These are phyloP conservation scores for Aureobasidium sp. DNA, from an alignment of 2,329 filamentous ascomycete species.

Conservation along the genomic window DNA sequence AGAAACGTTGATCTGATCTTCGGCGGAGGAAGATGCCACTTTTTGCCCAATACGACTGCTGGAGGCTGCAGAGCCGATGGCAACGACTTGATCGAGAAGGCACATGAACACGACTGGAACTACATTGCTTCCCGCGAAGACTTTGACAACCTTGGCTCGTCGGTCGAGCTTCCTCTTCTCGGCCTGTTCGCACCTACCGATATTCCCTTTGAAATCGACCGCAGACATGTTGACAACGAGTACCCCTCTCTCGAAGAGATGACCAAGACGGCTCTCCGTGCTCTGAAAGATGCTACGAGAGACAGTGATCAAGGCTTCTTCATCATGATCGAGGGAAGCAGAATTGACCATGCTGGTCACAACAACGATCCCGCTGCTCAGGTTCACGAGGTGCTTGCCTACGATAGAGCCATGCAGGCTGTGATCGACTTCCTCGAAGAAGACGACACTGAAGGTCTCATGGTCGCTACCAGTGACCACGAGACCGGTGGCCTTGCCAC, in stretches of 20 bases:
- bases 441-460: conserved; percentile 65
- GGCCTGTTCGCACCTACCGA: conserved; percentile 78
- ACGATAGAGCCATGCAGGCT: conserved; percentile 75
- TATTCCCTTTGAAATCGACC: conserved; percentile 90
- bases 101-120: conserved; percentile 70
- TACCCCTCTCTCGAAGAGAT: conserved; percentile 92
- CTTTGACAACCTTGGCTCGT: conserved; percentile 68
- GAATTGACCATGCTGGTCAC: conserved; percentile 88
- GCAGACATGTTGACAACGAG: conserved; percentile 65
- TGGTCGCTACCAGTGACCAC: conserved; percentile 90
- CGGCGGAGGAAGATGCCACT: conserved; percentile 88
- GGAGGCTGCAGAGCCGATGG: conserved; percentile 79
- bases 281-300: conserved; percentile 72
- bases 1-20: conserved; percentile 86
- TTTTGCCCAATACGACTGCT: conserved; percentile 71
- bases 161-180: conserved; percentile 71
- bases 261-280: conserved; percentile 71
- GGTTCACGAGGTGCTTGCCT: conserved; percentile 83
- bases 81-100: conserved; percentile 66
- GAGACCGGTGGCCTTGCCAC: conserved; percentile 86
- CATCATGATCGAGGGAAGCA: conserved; percentile 93
- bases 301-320: conserved; percentile 92
- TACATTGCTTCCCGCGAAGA: conserved; percentile 66
- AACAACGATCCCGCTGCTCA: conserved; percentile 51
- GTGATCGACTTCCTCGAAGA: conserved; percentile 79